A percentile compares a stretch with the other conserved stretches of the same genome.
Conservation (phyloP, 192 early-diverging fungal species). For the Pilaira anomala region DNA sequence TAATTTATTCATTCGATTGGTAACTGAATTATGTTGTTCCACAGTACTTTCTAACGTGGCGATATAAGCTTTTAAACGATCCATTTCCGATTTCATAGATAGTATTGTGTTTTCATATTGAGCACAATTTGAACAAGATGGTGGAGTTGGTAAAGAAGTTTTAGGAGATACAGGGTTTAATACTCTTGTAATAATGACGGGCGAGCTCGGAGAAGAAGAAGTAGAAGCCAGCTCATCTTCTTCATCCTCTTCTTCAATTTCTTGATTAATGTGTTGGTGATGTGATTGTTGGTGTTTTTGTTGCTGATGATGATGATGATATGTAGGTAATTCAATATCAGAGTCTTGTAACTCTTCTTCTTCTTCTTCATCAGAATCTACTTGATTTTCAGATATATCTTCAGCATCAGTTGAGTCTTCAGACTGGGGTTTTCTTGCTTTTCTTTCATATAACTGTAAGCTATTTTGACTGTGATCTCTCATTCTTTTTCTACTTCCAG, state of each 20-base stretch:
- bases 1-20: constrained; percentile 1
- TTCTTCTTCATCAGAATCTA: constrained; percentile 7
- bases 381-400: constrained; percentile 4
- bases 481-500: constrained; percentile 22
- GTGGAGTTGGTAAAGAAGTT: too few species aligned
- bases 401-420: constrained; percentile 9
- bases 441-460: not conserved
- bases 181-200: not conserved
- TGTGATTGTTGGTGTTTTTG: too few species aligned
- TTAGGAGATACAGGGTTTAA: too few species aligned
- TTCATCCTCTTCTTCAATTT: constrained; percentile 18
- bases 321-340: not conserved
- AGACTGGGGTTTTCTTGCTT: constrained; percentile 5
- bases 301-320: not conserved
- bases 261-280: not conserved
- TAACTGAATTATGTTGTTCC: constrained; percentile 3
- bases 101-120: not conserved
- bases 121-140: not conserved
- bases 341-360: constrained; percentile 12
- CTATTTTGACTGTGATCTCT: constrained; percentile 4
- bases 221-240: constrained; percentile 33
- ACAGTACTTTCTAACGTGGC: constrained; percentile 3
- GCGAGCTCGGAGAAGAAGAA: constrained; percentile 22
- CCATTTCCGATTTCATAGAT: not conserved
- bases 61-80: constrained; percentile 1